Conservation (phyloP, 305 asterid genomes). For the Caryopteris hybrid region DNA sequence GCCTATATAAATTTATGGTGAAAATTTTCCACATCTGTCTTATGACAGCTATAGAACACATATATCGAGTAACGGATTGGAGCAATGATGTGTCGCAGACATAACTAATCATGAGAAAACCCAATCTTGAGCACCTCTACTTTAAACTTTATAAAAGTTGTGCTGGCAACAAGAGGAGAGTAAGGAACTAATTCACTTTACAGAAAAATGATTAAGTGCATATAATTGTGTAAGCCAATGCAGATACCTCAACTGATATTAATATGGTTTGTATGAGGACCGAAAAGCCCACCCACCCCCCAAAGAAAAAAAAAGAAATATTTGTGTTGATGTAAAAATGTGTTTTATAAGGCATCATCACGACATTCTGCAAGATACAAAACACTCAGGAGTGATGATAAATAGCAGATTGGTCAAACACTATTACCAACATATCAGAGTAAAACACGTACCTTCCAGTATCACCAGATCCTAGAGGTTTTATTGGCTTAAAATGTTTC, state of each 20-base stretch:
- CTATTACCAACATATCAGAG: background rate
- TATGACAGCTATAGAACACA: background rate
- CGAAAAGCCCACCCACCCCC: too few relatives aligned
- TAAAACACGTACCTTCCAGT: slow-evolving; percentile 69
- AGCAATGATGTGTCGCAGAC: background rate
- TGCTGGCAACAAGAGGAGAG: background rate
- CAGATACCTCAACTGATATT: too few relatives aligned
- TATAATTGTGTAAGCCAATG: background rate
- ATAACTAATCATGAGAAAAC: background rate
- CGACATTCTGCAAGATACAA: background rate
- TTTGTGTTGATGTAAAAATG: background rate
- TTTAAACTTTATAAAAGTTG: background rate
- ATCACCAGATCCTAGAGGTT: slow-evolving; percentile 97
- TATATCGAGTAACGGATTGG: background rate
- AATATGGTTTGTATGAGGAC: background rate
- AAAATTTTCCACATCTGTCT: background rate
- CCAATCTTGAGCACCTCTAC: background rate
- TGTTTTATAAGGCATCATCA: background rate
- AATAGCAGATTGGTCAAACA: background rate
- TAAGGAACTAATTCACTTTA: background rate
- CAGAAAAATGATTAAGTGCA: background rate
- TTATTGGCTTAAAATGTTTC: slow-evolving; percentile 88
- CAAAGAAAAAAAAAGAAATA: background rate
- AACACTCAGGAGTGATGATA: background rate
- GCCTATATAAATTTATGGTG: background rate